Evolutionary conservation across 108 stramenopile genomes (phyloP).

Genomic region (Epithemia pelagica): DNA sequence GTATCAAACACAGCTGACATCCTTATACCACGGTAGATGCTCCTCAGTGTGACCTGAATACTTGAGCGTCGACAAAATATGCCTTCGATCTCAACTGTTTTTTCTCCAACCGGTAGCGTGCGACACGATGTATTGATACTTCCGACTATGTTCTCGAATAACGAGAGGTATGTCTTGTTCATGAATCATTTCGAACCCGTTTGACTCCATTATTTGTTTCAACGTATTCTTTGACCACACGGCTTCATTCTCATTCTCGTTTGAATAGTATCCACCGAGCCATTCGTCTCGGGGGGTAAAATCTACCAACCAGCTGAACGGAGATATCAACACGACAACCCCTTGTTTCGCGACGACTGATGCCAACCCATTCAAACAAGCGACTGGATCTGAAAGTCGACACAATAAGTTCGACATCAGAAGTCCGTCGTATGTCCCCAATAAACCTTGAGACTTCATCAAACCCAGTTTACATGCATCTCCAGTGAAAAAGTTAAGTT

Average conservation of each 20-base stretch:
- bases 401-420: constrained; percentile 88
- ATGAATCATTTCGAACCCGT: constrained; percentile 82
- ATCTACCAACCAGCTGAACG: constrained; percentile 88
- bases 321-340: constrained; percentile 83
- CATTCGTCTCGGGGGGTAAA: constrained; percentile 83
- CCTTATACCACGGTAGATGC: too few species aligned
- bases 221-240: constrained; percentile 72
- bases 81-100: neutral
- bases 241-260: constrained; percentile 56
- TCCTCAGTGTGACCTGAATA: too few species aligned
- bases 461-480: constrained; percentile 79
- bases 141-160: constrained; percentile 90
- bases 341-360: constrained; percentile 79
- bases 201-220: constrained; percentile 60
- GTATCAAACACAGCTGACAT: too few species aligned
- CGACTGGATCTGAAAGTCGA: constrained; percentile 82
- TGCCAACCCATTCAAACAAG: constrained; percentile 71
- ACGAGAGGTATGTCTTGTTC: constrained; percentile 82
- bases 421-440: constrained; percentile 87
- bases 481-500: constrained; percentile 78
- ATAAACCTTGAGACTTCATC: constrained; percentile 28
- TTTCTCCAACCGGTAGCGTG: constrained; percentile 87
- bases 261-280: constrained; percentile 65
- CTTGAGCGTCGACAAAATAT: too few species aligned
- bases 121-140: constrained; percentile 93